Evolutionary conservation across 2,329 filamentous ascomycete genomes (phyloP), one percentile per base, ranked within the genome.

Genomic region (Xylaria digitata): DNA sequence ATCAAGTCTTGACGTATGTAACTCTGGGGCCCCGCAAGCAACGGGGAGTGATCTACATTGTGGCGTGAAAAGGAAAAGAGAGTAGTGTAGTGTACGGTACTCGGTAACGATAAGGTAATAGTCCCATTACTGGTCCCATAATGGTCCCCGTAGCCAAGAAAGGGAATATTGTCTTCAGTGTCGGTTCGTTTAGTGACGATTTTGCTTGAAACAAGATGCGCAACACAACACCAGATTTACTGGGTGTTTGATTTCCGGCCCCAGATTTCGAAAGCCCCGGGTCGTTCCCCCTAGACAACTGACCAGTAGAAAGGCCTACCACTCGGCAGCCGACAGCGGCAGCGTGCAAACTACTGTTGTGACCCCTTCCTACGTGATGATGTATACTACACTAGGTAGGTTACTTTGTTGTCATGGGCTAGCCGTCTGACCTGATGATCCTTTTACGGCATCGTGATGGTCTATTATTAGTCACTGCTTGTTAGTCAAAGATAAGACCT

Each of bases 401-500:
- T 26, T 26, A n/a, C 45, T 21, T 21, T 23, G 13, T 32, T 11
- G 48, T 34, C 40, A 37, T 37, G 59, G 48, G 60, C n/a, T n/a
- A 26, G 26, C 26, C 26, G 26, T 26, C 61, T 61, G 45, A 49
- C 61, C 56, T 58, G 52, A 55, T 53, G 61, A 61, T 61, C 56
- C 50, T 43, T 48, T 43, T 56, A 43, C 61, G 50, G 40, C 21
- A 59, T 32, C 23, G 34, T 66, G 52, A 43, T 59, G 32, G 55
- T 67, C 65, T 67, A 67, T 67, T 64, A 67, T 67, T 67, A 67
- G 65, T 67, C 42, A 58, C 59, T 49, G 15, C 3, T 46, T 30
- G 48, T 40, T 43, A 43, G 54, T 37, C 6, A n/a, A 34, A 50
- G 53, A 58, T 46, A 46, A 63, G 50, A 32, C 48, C n/a, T 32